Conservation (phyloP, 2,329 filamentous ascomycete species). For the Aschersonia sp. region DNA sequence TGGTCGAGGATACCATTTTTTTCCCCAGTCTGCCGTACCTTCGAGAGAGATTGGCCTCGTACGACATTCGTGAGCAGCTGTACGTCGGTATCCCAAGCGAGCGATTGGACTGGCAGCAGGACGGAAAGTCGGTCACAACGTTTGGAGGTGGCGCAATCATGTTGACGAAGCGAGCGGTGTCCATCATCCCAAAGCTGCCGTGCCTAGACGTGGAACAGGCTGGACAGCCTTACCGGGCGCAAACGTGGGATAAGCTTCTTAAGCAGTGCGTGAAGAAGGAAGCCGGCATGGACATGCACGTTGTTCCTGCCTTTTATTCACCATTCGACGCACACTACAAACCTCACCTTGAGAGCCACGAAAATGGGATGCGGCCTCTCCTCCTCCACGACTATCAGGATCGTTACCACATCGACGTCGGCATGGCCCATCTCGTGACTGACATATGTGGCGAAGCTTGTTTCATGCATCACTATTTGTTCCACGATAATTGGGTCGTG, state of each 20-base stretch:
- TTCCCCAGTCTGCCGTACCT: conserved; percentile 26
- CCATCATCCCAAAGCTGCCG: conserved; percentile 17
- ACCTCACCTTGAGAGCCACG: conserved; percentile 16
- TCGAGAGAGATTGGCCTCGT: conserved; percentile 19
- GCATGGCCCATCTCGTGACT: conserved; percentile 25
- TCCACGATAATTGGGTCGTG: conserved; percentile 30
- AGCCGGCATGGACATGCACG: conserved; percentile 21
- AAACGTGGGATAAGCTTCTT: conserved; percentile 25
- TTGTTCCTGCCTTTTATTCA: conserved; percentile 27
- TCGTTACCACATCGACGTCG: conserved; percentile 23
- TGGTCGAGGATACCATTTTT: conserved; percentile 32
- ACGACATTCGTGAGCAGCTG: conserved; percentile 16
- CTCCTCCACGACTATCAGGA: conserved; percentile 23
- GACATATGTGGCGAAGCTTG: conserved; percentile 28
- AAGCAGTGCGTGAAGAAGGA: conserved; percentile 23
- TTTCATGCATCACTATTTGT: conserved; percentile 31
- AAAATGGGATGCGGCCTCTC: conserved; percentile 25
- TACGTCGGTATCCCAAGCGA: conserved; percentile 30
- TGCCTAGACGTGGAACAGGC: conserved; percentile 16
- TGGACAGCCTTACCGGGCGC: conserved; percentile 7
- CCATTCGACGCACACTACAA: conserved; percentile 18
- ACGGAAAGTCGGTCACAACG: conserved; percentile 20
- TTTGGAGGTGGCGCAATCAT: conserved; percentile 30
- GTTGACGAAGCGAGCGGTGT: conserved; percentile 20
- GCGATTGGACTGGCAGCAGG: conserved; percentile 25